Evolutionary conservation across 805 yeast species (phyloP), one percentile per base, ranked within the genome.

Genomic region (Kodamaea nitidulidarum): DNA sequence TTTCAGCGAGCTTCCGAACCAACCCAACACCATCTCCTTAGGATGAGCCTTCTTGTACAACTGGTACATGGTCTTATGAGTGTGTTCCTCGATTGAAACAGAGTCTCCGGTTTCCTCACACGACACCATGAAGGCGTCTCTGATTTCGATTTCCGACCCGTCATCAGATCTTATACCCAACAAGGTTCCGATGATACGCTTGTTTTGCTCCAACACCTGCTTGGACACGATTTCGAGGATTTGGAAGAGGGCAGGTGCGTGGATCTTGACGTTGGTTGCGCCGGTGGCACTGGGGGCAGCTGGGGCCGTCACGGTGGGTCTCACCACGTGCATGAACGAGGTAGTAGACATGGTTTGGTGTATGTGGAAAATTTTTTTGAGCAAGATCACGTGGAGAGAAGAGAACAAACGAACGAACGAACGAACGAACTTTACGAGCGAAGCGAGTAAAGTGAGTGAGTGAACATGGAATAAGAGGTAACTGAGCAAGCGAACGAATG

Each of bases 111-210:
- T 86, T 57, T 84, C 95, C 38, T 56, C 58, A 54, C 86, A 86
- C 32, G 95, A 93, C 41, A 88, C 93, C 58, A 86, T 74, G 61
- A 81, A 88, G 14, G 88, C 84, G 46, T 79, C 84, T 56, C 78
- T 75, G 51, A 88, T 68, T 52, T 81, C 91, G 32, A 84, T 71
- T 51, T 76, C 83, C 12, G 76, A 65, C 10, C 95, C 95, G 57
- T 87, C 95, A 45, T 87, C 95, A 17, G 90, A 81, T 59, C 95
- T 75, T 35, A 74, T 63, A 24, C 96, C 96, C 34, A 88, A 68
- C 43, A 88, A 71, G 10, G 95, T 84, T 45, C 96, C 96, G 50
- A 88, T 80, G 44, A 83, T 77, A 59, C 93, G 75, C 47, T 69
- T 65, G 47, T 74, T 56, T 32, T 49, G 46, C 31, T 60, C 55